Evolutionary conservation across 352 stramenopile genomes (phyloP).

Genomic region (Phytophthora sansomeana): DNA sequence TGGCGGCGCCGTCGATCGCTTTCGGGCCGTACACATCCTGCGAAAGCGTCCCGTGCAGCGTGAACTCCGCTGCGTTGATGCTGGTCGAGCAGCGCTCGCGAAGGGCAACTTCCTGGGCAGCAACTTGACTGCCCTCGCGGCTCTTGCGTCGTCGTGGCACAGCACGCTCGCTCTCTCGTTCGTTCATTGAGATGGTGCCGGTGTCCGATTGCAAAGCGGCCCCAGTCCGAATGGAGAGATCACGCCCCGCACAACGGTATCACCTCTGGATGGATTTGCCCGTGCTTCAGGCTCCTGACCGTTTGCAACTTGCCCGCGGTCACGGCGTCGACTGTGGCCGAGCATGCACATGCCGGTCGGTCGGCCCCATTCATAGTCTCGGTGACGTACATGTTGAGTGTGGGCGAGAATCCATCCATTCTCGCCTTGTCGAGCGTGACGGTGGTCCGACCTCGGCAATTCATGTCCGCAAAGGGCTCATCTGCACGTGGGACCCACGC

Average conservation of each 20-base stretch:
- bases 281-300: not conserved
- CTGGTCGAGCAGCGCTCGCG: not conserved
- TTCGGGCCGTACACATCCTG: conserved; percentile 10
- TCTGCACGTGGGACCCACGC: conserved; percentile 32
- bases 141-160: conserved; percentile 8
- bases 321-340: not conserved
- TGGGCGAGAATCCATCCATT: conserved; percentile 1
- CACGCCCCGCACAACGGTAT: not conserved
- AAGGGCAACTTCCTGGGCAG: not conserved
- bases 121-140: not conserved
- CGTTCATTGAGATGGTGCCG: conserved; percentile 25
- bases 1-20: not conserved
- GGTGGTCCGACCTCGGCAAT: conserved; percentile 28
- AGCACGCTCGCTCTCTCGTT: conserved; percentile 1
- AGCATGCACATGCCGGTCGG: not conserved
- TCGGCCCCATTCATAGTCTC: not conserved
- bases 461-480: conserved; percentile 23
- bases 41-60: not conserved
- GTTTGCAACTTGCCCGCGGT: not conserved
- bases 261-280: not conserved
- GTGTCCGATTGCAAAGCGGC: conserved; percentile 14
- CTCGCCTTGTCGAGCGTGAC: conserved; percentile 2
- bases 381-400: conserved; percentile 2
- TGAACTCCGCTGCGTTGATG: not conserved
- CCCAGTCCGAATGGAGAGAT: conserved; percentile 1